Base-by-base conservation (phyloP, 2,329 filamentous ascomycete genomes). In the Alternaria sp. region DNA sequence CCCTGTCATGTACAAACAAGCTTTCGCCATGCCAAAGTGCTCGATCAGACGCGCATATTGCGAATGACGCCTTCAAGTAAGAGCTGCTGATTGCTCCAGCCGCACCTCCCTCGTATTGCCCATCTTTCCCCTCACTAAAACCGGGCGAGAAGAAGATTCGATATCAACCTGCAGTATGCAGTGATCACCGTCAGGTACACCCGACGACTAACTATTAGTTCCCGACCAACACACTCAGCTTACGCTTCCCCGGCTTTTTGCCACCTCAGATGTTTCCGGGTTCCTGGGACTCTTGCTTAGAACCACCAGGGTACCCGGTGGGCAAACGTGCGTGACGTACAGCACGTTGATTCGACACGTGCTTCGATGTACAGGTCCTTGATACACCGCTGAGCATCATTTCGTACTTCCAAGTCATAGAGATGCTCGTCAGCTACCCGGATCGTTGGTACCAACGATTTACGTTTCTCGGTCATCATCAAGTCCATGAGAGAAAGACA, bases 301-400 rank as follows among this genome's bases (percentile, higher is more conserved):
- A 26, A 50, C 49, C 28, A 51, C 28, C 17, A 23, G 17, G 12
- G 26, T 32, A 51, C 49, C 12, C 5, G n/a, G 8, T 12, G 15
- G 17, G 36, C 17, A 36, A 36, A 32, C 59, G 60, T 54, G 61
- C 53, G 46, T 43, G 50, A 65, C 59, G 49, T 61, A 51, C 32
- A 65, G 63, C 56, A 51, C 62, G 56, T 65, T 58, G 28, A 19
- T 64, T 17, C 26, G 17, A n/a, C 36, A 53, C 53, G 5, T 21
- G 30, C 59, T 57, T 55, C 56, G 7, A 19, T 49, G 25, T 32
- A 13, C 11, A 58, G 7, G 6, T 50, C 51, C 30, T 13, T n/a
- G 45, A 55, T 2, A 12, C 53, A 51, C 46, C 45, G 53, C 28
- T 43, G 54, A 28, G 25, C 9, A 17, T 7, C 12, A n/a, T 58